A percentile compares a stretch with the other conserved stretches of the same genome.
Conservation (phyloP, 345 rosid genomes). For the Rhizophora mangle region DNA sequence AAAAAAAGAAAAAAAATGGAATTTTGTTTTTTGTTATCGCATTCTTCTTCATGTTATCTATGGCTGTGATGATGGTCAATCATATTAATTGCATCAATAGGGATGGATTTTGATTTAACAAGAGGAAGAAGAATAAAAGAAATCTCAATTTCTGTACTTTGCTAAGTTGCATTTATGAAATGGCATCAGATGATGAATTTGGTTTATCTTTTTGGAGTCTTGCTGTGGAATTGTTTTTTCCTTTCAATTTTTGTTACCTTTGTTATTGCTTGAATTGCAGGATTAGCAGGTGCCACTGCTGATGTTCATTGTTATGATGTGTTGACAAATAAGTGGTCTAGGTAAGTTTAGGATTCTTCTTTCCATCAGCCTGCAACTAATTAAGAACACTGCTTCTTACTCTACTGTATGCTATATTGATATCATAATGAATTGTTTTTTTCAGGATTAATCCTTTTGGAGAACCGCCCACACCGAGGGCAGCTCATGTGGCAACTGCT, state of each 20-base stretch:
- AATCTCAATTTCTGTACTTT: background rate
- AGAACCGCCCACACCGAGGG: slow-evolving; percentile 98
- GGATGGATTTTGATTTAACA: background rate
- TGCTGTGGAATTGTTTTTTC: background rate
- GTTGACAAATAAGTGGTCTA: slow-evolving; percentile 87
- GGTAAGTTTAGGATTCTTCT: slow-evolving; percentile 45
- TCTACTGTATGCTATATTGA: background rate
- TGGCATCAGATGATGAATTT: slow-evolving; percentile 7
- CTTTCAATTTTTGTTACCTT: slow-evolving; percentile 2
- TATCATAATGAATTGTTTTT: slow-evolving; percentile 16
- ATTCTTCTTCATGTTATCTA: background rate
- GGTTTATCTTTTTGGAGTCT: background rate
- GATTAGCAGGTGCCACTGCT: slow-evolving; percentile 97
- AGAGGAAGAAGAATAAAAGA: background rate
- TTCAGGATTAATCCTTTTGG: slow-evolving; percentile 82
- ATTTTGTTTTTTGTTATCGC: no score
- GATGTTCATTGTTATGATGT: slow-evolving; percentile 98
- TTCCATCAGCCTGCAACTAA: slow-evolving; percentile 3
- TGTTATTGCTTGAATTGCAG: slow-evolving; percentile 44
- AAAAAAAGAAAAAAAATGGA: no score
- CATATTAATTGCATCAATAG: background rate
- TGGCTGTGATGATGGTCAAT: background rate
- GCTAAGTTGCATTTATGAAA: background rate
- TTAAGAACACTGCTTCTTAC: background rate
- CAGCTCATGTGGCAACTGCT: slow-evolving; percentile 98